Evolutionary conservation across 1,139 yeast species (phyloP).

Genomic region (Pichia sp.): DNA sequence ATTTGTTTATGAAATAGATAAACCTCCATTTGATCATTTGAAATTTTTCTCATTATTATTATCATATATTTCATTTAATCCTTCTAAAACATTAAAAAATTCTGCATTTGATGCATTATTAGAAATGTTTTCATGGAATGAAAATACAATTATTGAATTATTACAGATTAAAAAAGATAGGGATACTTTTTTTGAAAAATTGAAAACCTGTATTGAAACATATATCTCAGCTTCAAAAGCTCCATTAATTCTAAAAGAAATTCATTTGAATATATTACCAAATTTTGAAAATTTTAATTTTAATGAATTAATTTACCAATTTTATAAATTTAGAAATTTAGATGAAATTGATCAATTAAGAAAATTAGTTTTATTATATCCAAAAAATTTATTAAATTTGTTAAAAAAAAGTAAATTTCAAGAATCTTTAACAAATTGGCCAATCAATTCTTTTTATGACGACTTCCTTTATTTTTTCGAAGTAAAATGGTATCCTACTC

Average conservation of each 20-base stretch:
- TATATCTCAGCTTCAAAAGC: too few relatives aligned
- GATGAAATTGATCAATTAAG: not conserved
- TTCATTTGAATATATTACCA: not conserved
- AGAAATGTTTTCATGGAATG: not conserved
- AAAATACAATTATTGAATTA: not conserved
- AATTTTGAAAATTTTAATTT: not conserved
- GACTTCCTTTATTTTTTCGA: not conserved
- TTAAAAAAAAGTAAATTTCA: not conserved
- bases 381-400: not conserved
- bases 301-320: not conserved
- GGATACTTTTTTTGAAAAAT: not conserved
- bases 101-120: not conserved
- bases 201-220: not conserved
- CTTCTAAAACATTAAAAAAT: not conserved
- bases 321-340: not conserved
- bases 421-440: not conserved
- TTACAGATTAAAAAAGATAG: not conserved
- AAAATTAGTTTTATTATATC: not conserved
- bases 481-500: too few relatives aligned
- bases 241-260: not conserved
- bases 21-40: conserved; percentile 3
- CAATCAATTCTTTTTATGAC: not conserved
- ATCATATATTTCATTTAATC: conserved; percentile 3
- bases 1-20: not conserved
- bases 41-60: not conserved